A percentile compares a stretch with the other conserved stretches of the same genome.
phyloP scores from a whole-genome alignment of 306 rosid genomes.

The Arachis hypogaea region DNA sequence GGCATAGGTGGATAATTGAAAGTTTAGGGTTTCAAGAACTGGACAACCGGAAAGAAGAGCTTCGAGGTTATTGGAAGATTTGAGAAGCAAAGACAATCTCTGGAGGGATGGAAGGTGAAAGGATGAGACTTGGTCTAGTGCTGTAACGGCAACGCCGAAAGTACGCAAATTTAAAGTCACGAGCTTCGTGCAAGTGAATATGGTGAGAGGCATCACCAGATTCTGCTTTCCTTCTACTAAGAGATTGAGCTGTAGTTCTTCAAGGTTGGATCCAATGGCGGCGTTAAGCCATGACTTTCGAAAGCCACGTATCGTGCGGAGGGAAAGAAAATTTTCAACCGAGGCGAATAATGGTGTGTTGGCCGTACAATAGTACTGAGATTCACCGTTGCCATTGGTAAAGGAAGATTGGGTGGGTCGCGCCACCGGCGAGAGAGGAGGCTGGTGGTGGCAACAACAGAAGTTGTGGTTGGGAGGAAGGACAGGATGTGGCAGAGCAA shows the following conservation, averaged over 20 bases:
- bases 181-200: not conserved
- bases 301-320: not conserved
- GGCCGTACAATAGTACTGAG: no score
- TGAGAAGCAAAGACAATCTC: not conserved
- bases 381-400: no score
- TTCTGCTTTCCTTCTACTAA: no score
- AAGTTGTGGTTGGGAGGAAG: constrained; percentile 5
- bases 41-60: not conserved
- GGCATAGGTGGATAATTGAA: no score
- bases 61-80: not conserved
- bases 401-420: not conserved
- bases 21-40: no score
- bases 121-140: not conserved
- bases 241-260: not conserved
- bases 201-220: not conserved
- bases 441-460: not conserved
- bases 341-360: not conserved
- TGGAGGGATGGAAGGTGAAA: not conserved
- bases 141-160: not conserved
- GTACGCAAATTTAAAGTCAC: not conserved
- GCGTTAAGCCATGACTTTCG: not conserved
- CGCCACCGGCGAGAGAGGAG: not conserved
- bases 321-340: not conserved
- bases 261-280: not conserved
- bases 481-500: not conserved